Evolutionary conservation across 352 stramenopile genomes (phyloP), one percentile per base, ranked within the genome.

Genomic region (Salisapilia sapeloensis): DNA sequence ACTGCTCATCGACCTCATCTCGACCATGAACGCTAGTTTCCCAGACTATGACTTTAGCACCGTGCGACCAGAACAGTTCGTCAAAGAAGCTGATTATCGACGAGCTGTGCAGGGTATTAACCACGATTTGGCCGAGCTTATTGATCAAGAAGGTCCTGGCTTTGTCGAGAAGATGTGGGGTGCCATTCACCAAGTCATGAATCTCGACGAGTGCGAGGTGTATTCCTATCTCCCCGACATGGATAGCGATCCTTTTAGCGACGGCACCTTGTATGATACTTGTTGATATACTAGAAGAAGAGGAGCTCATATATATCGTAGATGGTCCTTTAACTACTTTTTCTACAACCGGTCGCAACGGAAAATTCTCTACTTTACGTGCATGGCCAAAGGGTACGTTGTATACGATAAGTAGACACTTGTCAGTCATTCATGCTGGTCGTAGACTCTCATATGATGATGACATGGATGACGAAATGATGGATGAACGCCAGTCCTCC

Each of bases 91-190:
- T 28, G 70, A 89, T 56, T 83, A 86, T 43, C 66, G 72, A 39
- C 67, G 82, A 59, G 75, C 86, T 2, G 49, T 92, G 29, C 82
- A 93, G 34, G 55, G 60, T 29, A 79, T 95, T 41, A 92, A 93
- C 58, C 70, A 82, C 38, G 54, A 92, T 47, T 53, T 92, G 38
- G 67, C 66, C 5, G 80, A 93, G 42, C 54, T 89, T 16, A 44
- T 97, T 28, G 96, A 99, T 47, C 94, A 97, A 40, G 95, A 99
- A 61, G 89, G 72, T 22, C 94, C 90, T 32, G 86, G 97, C 8
- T 99, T 99, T 54, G 79, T 99, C 24, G 96, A 99, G 58, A 96
- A 96, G 40, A 77, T 99, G 44, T 93, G 96, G 59, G 94, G 99
- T 48, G 57, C 53, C 9, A 70, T 93, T 32, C 54, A 78, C 6